Percentiles rank a stretch among this genome's conserved stretches.
Evolutionary conservation across 148 eudicot species (phyloP).

Genomic region (Nepenthes mirabilis): DNA sequence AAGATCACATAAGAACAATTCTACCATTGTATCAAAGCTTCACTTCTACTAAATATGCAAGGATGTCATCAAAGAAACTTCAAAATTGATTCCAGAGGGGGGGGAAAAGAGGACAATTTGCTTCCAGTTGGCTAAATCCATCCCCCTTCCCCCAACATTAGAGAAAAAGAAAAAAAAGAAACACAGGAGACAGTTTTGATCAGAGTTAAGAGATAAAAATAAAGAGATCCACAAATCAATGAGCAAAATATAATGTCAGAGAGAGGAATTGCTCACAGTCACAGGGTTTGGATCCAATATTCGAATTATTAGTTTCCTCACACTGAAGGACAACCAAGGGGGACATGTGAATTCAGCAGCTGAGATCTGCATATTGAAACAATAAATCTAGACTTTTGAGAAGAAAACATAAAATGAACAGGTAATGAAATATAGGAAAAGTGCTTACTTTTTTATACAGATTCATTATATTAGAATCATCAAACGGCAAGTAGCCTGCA

Average conservation of each 20-base stretch:
- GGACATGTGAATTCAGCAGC: slow-evolving; percentile 90
- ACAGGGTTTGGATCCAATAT: slow-evolving; percentile 85
- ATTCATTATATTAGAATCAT: slow-evolving; percentile 84
- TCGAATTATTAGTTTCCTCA: slow-evolving; percentile 60
- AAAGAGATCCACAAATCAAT: neutral
- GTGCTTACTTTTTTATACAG: slow-evolving; percentile 88
- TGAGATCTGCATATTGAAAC: slow-evolving; percentile 48
- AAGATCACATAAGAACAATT: no score
- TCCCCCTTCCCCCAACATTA: no score
- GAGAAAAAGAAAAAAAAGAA: no score
- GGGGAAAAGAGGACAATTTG: no score
- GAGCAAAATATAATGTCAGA: neutral
- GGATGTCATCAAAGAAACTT: no score
- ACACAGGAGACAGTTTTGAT: no score
- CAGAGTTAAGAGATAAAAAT: neutral
- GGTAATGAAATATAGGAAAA: slow-evolving; percentile 7
- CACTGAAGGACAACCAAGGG: slow-evolving; percentile 83
- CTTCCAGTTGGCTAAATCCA: no score
- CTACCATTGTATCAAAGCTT: no score
- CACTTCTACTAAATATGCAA: no score
- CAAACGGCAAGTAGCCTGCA: slow-evolving; percentile 99
- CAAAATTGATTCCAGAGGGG: no score
- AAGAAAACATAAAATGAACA: slow-evolving; percentile 7
- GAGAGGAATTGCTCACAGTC: slow-evolving; percentile 33
- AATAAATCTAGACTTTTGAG: slow-evolving; percentile 7